Base-by-base conservation (phyloP, 305 asterid genomes). In the Caryopteris hybrid region DNA sequence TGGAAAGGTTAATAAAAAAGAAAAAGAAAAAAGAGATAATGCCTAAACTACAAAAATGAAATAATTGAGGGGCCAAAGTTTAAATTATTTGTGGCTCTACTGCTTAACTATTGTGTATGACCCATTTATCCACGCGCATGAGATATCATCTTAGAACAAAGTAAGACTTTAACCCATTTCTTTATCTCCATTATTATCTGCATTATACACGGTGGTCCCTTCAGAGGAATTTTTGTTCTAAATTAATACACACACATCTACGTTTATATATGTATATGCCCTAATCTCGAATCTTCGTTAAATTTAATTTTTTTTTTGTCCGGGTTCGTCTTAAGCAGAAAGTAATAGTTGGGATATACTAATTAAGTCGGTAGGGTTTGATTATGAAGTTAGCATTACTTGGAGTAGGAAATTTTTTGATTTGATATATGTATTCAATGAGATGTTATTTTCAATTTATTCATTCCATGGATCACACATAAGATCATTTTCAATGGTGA, bases 141-240 rank as follows among this genome's bases (percentile, higher is more conserved):
- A 55, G 48, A 71, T 53, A 68, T 68, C 64, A 60, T 55, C 42
- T 53, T 48, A 39, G 20, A 68, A 31, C 65, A 69, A 73, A 80
- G 66, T 58, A 29, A 66, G 41, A 60, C 51, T 59, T 71, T 62
- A 71, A 63, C 60, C 62, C 48, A 63, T 66, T 76, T 73, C 61
- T n/a, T 61, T 61, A 51, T 64, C 52, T 47, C 63, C 74, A 69
- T 65, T 20, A 69, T 62, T 71, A 54, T 66, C 64, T 56, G 64
- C 78, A 79, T 42, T 71, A 67, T 74, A 74, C 51, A 42, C 43
- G 47, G 68, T 73, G 83, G 83, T 66, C 79, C 83, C 80, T 22
- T 29, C 42, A 4, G 31, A 34, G 34, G 16, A 42, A 60, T 53
- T 43, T 27, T 25, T 31, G 42, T 53, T 69, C 70, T 65, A 69